Conservation (phyloP, 257 asterid species). For the Rhazya stricta region DNA sequence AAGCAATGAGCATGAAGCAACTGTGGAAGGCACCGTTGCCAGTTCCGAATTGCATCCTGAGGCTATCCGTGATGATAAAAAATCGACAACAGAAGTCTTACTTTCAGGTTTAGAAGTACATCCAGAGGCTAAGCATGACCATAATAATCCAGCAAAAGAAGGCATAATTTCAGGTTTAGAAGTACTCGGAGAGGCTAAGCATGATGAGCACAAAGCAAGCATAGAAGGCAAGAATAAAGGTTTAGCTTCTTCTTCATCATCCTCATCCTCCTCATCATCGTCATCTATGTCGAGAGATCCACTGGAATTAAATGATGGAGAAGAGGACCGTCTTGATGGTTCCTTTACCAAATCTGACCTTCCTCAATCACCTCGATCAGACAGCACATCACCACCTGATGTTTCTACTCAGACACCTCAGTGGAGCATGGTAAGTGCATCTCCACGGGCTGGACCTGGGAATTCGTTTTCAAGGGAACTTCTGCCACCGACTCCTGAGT, state of each 20-base stretch:
- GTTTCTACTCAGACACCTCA: slow-evolving; percentile 21
- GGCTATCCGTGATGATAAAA: not conserved
- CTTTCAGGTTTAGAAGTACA: not conserved
- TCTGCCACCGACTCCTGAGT: slow-evolving; percentile 23
- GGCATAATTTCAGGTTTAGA: slow-evolving; percentile 5
- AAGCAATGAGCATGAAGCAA: slow-evolving; percentile 15
- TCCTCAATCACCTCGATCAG: slow-evolving; percentile 20
- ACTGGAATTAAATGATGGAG: slow-evolving; percentile 13
- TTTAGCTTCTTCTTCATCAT: slow-evolving; percentile 27
- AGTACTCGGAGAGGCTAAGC: slow-evolving; percentile 15
- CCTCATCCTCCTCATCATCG: slow-evolving; percentile 20
- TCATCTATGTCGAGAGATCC: not conserved
- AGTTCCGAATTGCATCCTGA: slow-evolving; percentile 7
- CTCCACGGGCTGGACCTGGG: slow-evolving; percentile 33
- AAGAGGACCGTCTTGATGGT: slow-evolving; percentile 10
- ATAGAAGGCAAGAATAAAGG: not conserved
- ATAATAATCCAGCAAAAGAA: slow-evolving; percentile 13
- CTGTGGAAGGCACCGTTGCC: not conserved
- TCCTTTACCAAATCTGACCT: slow-evolving; percentile 17
- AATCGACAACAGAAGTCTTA: not conserved
- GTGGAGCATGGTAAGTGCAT: slow-evolving; percentile 44
- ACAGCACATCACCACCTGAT: slow-evolving; percentile 4
- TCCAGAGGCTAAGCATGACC: slow-evolving; percentile 21
- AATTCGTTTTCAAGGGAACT: slow-evolving; percentile 8
- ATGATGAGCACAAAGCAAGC: slow-evolving; percentile 11